Base-by-base conservation (phyloP, 345 rosid genomes). In the Salix suchowensis region DNA sequence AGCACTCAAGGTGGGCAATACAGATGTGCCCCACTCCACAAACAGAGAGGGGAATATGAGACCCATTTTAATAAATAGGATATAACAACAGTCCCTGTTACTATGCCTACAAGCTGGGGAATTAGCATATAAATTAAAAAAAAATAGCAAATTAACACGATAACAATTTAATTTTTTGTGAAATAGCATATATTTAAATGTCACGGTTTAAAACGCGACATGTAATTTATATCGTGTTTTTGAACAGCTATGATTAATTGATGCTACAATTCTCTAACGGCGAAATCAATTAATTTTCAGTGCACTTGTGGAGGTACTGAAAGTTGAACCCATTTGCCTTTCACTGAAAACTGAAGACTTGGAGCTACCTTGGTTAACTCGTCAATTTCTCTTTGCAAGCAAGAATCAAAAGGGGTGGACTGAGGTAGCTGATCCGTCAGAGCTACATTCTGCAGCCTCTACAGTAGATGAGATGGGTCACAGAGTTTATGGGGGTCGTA, bases 381-480 rank as follows among this genome's bases (percentile, higher is more conserved):
- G 86, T 44, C 93, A 84, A 74, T 90, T 93, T 84, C 86, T 90
- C 50, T 78, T 77, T 55, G 78, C 77, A 16, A 82, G 87, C 81
- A 82, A 85, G 80, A 82, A 76, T 71, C 85, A 83, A 72, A 62
- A 21, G 19, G 36, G 28, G 44, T 55, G 44, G 28, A 39, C 62
- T 55, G 79, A 76, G 66, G 32, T 40, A 39, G 60, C 74, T 65
- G 65, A 77, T 71, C 50, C 77, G 18, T 68, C 73, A 5, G 76
- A 78, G 16, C 23, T 65, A 52, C 42, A 55, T 68, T 71, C 80
- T 78, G 71, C 72, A 76, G 71, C 34, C 15, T 46, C 64, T 32
- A 2, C 67, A 18, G 72, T 77, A 34, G 79, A 86, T 40, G 78
- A 81, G 44, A 55, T 30, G 66, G 70, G 68, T 68, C 77, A 48